A percentile compares a stretch with the other conserved stretches of the same genome.
Conservation (phyloP, 78 protist genomes). For the Acrasis kona region DNA sequence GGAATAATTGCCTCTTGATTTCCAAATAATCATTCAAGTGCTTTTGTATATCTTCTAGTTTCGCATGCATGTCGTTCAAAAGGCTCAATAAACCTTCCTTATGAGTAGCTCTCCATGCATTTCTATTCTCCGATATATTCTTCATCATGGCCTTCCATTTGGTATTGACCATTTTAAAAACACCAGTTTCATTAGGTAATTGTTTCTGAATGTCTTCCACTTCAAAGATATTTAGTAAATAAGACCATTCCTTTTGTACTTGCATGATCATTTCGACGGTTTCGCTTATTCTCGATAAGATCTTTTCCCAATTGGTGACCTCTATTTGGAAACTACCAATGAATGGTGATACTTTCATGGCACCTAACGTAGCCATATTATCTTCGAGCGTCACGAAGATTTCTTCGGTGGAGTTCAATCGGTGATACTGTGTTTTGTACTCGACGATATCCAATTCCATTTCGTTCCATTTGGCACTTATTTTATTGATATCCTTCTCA, state of each 20-base stretch:
- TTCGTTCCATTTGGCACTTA: slow-evolving; percentile 26
- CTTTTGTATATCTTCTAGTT: slow-evolving; percentile 66
- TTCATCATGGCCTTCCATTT: slow-evolving; percentile 33
- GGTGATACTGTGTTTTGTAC: slow-evolving; percentile 14
- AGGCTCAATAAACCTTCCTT: slow-evolving; percentile 16
- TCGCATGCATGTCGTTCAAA: slow-evolving; percentile 23
- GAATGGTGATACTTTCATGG: slow-evolving; percentile 62
- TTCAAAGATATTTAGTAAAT: slow-evolving; percentile 71
- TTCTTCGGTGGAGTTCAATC: slow-evolving; percentile 24
- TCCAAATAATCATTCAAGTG: slow-evolving; percentile 64
- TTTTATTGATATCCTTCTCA: slow-evolving; percentile 20
- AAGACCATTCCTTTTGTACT: slow-evolving; percentile 66
- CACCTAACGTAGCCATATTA: slow-evolving; percentile 25
- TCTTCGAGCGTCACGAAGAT: slow-evolving; percentile 48
- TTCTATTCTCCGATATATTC: not conserved
- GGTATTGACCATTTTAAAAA: slow-evolving; percentile 42
- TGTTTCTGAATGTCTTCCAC: slow-evolving; percentile 74
- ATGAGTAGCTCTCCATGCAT: slow-evolving; percentile 8
- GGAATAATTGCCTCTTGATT: slow-evolving; percentile 68
- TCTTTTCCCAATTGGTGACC: slow-evolving; percentile 68
- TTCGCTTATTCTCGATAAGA: slow-evolving; percentile 48
- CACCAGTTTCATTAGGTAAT: slow-evolving; percentile 51
- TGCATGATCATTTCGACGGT: slow-evolving; percentile 42
- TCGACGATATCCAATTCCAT: not conserved
- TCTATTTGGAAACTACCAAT: slow-evolving; percentile 30